Conservation (phyloP, 495 filamentous ascomycete genomes). For the Daldinia grandis region DNA sequence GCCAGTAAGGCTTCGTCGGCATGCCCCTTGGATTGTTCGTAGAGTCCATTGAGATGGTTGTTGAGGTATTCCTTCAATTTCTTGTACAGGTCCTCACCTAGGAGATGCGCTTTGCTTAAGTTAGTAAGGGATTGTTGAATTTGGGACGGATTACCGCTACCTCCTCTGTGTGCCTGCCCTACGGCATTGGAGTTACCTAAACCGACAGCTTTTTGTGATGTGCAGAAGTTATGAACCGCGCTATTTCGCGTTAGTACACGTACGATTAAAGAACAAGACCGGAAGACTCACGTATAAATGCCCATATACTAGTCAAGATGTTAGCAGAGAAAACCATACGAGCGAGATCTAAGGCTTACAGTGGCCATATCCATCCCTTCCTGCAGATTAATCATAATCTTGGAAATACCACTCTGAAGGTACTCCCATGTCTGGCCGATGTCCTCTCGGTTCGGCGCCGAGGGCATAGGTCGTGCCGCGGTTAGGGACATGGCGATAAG, state of each 20-base stretch:
- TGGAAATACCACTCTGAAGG: constrained; percentile 84
- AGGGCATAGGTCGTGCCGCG: constrained; percentile 50
- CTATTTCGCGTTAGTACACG: constrained; percentile 55
- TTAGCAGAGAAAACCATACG: constrained; percentile 13
- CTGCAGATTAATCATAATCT: constrained; percentile 91
- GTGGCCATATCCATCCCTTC: constrained; percentile 91
- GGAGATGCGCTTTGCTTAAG: constrained; percentile 82
- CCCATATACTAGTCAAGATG: constrained; percentile 80
- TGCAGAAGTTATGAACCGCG: constrained; percentile 98
- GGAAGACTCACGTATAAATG: constrained; percentile 81
- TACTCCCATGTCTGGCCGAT: constrained; percentile 88
- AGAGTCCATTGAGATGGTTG: constrained; percentile 72
- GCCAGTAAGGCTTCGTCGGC: constrained; percentile 87
- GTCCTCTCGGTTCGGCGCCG: constrained; percentile 78
- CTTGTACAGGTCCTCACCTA: constrained; percentile 96
- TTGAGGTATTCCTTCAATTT: constrained; percentile 85
- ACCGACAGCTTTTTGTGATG: constrained; percentile 88
- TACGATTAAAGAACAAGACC: neutral
- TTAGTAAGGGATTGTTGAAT: constrained; percentile 28
- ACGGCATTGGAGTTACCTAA: constrained; percentile 44
- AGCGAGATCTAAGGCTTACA: constrained; percentile 58
- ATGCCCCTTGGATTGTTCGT: constrained; percentile 74
- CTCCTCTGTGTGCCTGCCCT: constrained; percentile 76
- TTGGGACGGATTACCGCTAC: constrained; percentile 55
- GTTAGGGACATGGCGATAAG: constrained; percentile 30